Evolutionary conservation across 495 filamentous ascomycete species (phyloP).

Genomic region (Halenospora varia): DNA sequence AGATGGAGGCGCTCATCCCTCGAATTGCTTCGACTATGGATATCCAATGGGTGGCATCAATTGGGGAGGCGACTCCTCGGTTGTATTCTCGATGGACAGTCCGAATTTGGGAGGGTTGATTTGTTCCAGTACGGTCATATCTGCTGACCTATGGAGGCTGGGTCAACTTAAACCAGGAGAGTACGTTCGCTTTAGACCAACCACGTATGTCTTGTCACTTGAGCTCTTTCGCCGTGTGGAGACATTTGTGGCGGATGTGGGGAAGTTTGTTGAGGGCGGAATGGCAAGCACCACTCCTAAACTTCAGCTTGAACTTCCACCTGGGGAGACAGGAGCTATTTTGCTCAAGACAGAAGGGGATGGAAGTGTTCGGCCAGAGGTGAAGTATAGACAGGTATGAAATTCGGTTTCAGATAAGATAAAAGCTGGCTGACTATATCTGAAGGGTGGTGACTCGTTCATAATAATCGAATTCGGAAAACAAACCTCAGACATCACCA

Average conservation of each 20-base stretch:
- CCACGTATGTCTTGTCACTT: constrained; percentile 44
- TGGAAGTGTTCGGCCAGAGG: constrained; percentile 33
- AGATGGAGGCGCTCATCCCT: constrained; percentile 57
- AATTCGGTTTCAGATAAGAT: not conserved
- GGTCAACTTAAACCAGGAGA: constrained; percentile 60
- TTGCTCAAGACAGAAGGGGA: constrained; percentile 29
- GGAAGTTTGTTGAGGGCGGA: constrained; percentile 13
- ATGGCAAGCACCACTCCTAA: not conserved
- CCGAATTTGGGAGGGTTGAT: constrained; percentile 59
- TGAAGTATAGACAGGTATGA: constrained; percentile 45
- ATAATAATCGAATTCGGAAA: constrained; percentile 51
- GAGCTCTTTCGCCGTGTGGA: constrained; percentile 30
- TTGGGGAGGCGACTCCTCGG: constrained; percentile 55
- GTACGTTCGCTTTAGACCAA: constrained; percentile 40
- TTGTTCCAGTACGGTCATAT: constrained; percentile 48
- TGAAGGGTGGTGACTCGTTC: constrained; percentile 49
- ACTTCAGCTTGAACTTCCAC: constrained; percentile 1
- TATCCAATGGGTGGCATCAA: constrained; percentile 52
- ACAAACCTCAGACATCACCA: constrained; percentile 12
- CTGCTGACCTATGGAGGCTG: constrained; percentile 54
- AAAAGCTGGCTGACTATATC: not conserved
- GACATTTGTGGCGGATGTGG: constrained; percentile 33
- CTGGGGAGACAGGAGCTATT: constrained; percentile 7
- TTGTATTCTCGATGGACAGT: constrained; percentile 54
- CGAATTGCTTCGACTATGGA: constrained; percentile 48